These are phyloP conservation scores for Saccharomyces paradoxus DNA, from an alignment of 805 yeast genomes.

Conservation along the genomic window DNA sequence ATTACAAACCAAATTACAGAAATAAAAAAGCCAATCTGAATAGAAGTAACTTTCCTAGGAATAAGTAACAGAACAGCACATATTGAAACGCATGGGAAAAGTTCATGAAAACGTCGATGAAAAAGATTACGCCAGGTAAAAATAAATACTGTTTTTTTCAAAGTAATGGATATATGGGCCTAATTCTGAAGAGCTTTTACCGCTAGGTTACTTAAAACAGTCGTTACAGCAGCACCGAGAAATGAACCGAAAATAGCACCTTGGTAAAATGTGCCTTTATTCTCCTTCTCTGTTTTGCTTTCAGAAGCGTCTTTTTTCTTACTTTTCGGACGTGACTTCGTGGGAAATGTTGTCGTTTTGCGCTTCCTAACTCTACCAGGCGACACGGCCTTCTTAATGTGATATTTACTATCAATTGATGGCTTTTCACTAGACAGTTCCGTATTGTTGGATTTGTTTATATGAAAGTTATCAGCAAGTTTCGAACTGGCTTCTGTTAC, in stretches of 20 bases:
- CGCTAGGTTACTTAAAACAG: conserved; percentile 12
- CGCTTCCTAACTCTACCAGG: not conserved
- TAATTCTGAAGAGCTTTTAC: not conserved
- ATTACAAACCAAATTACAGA: not conserved
- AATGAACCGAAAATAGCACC: conserved; percentile 27
- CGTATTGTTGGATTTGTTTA: not conserved
- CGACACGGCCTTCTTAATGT: not conserved
- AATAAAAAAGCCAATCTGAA: not conserved
- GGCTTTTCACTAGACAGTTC: not conserved
- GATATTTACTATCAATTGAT: not conserved
- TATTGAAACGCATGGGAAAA: not conserved
- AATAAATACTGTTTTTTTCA: too few species aligned
- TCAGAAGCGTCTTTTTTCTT: not conserved
- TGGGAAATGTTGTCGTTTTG: not conserved
- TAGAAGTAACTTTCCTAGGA: not conserved
- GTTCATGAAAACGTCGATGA: not conserved
- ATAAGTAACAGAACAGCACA: not conserved
- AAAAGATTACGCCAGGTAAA: not conserved
- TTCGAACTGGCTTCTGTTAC: not conserved
- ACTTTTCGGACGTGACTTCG: not conserved
- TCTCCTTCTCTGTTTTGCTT: not conserved
- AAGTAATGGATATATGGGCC: not conserved
- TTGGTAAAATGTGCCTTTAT: conserved; percentile 14
- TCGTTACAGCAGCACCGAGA: conserved; percentile 23
- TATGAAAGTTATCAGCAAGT: not conserved